These are phyloP conservation scores for Blepharisma undulans DNA, from an alignment of 169 alveolate genomes.

Conservation along the genomic window DNA sequence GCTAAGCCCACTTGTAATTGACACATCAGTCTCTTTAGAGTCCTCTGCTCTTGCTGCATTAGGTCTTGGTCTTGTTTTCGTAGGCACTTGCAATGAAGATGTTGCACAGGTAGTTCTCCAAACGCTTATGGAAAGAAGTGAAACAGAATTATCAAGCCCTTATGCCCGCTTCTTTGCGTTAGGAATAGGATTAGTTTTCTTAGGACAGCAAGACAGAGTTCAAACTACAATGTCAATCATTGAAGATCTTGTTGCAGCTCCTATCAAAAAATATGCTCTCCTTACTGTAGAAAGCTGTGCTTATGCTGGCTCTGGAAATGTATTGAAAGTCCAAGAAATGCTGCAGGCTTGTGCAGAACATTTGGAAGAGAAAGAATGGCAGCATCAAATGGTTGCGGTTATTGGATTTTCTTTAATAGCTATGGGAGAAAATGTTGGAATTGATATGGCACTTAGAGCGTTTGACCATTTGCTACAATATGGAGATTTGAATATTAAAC, in stretches of 20 bases:
- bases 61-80: slow-evolving; percentile 94
- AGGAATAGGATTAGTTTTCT: slow-evolving; percentile 82
- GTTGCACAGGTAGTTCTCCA: slow-evolving; percentile 92
- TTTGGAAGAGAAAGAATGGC: slow-evolving; percentile 52
- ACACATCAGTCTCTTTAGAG: slow-evolving; percentile 87
- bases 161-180: slow-evolving; percentile 79
- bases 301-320: slow-evolving; percentile 98
- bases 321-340: slow-evolving; percentile 93
- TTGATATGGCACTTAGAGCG: slow-evolving; percentile 71
- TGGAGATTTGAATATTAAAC: slow-evolving; percentile 89
- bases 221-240: slow-evolving; percentile 62
- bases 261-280: slow-evolving; percentile 75
- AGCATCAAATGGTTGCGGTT: slow-evolving; percentile 86
- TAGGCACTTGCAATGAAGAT: slow-evolving; percentile 95
- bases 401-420: slow-evolving; percentile 94
- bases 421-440: slow-evolving; percentile 94
- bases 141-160: slow-evolving; percentile 67
- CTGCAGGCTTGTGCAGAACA: slow-evolving; percentile 90
- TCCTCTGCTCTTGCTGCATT: slow-evolving; percentile 96
- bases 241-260: slow-evolving; percentile 60
- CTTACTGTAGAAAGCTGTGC: slow-evolving; percentile 93
- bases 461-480: slow-evolving; percentile 92
- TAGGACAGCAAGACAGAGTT: slow-evolving; percentile 80
- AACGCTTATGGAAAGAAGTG: slow-evolving; percentile 89
- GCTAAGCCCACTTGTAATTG: slow-evolving; percentile 89